A percentile compares a stretch with the other conserved stretches of the same genome.
These are phyloP conservation scores for Dendrobium officinale DNA, from an alignment of 106 monocot species.

Conservation along the genomic window DNA sequence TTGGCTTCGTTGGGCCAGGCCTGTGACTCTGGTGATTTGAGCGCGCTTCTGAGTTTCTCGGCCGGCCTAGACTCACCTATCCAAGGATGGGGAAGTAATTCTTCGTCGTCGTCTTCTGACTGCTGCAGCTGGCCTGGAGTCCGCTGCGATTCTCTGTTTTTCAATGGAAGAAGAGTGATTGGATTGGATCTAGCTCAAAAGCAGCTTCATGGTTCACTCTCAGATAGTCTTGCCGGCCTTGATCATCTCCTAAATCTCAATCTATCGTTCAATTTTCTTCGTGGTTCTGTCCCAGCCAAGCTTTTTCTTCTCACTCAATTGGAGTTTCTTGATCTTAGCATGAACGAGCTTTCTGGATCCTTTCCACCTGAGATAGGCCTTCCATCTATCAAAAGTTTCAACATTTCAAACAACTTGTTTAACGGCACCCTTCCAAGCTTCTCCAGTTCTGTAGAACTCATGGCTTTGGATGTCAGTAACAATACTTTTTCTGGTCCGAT, in stretches of 20 bases:
- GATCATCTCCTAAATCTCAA: constrained; percentile 25
- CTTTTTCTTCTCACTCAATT: constrained; percentile 33
- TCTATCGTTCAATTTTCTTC: constrained; percentile 40
- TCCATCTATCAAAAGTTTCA: constrained; percentile 39
- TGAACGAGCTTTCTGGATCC: constrained; percentile 34
- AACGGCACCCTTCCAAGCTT: constrained; percentile 37
- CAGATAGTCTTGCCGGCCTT: constrained; percentile 21
- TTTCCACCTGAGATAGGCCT: constrained; percentile 22
- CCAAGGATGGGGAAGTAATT: constrained; percentile 13
- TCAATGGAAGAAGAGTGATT: constrained; percentile 24
- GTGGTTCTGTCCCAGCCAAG: constrained; percentile 25
- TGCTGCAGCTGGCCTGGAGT: constrained; percentile 19
- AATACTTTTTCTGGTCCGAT: constrained; percentile 4
- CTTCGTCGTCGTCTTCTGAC: constrained; percentile 1
- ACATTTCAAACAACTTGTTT: constrained; percentile 55
- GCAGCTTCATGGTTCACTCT: constrained; percentile 30
- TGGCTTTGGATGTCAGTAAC: constrained; percentile 1
- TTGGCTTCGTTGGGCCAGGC: background rate
- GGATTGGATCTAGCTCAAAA: constrained; percentile 39
- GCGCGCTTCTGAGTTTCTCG: constrained; percentile 14
- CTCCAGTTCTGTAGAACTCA: constrained; percentile 20
- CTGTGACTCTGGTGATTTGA: constrained; percentile 13
- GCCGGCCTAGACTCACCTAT: constrained; percentile 4
- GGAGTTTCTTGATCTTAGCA: constrained; percentile 53
- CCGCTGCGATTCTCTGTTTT: background rate